Base-by-base conservation (phyloP, 1,284 basidiomycete species). In the Chalciporus sp. region DNA sequence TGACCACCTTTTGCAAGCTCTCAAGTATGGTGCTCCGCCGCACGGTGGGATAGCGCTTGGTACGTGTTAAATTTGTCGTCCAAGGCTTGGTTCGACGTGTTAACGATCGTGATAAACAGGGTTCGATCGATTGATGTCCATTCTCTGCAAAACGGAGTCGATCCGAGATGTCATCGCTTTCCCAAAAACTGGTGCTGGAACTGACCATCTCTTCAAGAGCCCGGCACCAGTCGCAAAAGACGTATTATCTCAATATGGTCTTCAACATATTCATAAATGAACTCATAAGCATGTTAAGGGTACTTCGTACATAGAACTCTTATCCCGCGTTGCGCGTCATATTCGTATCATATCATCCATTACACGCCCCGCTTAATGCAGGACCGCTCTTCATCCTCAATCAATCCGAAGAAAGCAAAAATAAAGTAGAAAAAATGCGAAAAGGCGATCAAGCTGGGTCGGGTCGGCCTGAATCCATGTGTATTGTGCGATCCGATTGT, bases 161-260 rank as follows among this genome's bases (percentile, higher is more conserved):
- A 98, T 98, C 61, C 81, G 94, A 56, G 95, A 98, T 68, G 95
- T 98, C 59, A 97, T 98, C 61, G 95, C 95, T 9, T 98, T 98
- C 76, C 95, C 95, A 4, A 98, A 98, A 77, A 90, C 90, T 7
- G 83, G 84, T 20, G 81, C 76, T 42, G 95, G 95, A 12, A 80
- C 83, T n/a, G 95, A 98, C 72, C 83, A 88, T 44, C 82, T 97
- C 29, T 95, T 98, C 79, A 89, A 85, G 71, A 92, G 91, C 68
- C 95, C 95, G 20, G 85, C 90, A 1, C 66, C 81, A 4, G 79
- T 86, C 46, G 67, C 70, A 42, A 70, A 75, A 23, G 80, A 82
- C 29, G 76, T 84, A 31, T 73, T 95, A 48, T 61, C 74, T 56
- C 81, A 86, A 65, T 90, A 90, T 69, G 81, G 83, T 59, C 77